Percentiles rank a stretch among this genome's conserved stretches.
These are phyloP conservation scores for Aspergillus sp. DNA, from an alignment of 2,329 filamentous ascomycete genomes.

Conservation along the genomic window DNA sequence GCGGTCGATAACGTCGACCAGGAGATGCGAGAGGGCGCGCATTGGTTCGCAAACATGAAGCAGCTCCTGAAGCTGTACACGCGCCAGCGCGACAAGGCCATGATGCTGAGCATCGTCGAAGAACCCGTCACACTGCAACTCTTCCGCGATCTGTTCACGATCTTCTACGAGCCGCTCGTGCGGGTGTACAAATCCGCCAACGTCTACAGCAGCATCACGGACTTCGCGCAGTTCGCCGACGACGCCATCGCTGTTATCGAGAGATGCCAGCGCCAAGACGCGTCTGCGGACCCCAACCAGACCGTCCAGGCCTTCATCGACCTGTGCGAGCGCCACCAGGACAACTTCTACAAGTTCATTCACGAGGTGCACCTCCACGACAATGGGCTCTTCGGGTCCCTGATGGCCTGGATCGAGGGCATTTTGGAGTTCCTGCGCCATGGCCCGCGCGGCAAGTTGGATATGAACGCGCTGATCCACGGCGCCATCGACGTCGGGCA, in stretches of 20 bases:
- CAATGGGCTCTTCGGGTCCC: constrained; percentile 87
- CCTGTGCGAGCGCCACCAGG: constrained; percentile 84
- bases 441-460: constrained; percentile 79
- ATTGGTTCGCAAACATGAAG: constrained; percentile 90
- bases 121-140: constrained; percentile 95
- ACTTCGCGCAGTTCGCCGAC: constrained; percentile 87
- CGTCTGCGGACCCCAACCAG: constrained; percentile 92
- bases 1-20: constrained; percentile 82
- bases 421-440: constrained; percentile 88
- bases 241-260: constrained; percentile 80
- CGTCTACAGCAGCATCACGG: constrained; percentile 93
- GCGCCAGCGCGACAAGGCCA: constrained; percentile 84
- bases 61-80: constrained; percentile 88
- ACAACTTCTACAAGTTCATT: constrained; percentile 98
- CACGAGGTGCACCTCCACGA: constrained; percentile 97
- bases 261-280: constrained; percentile 62
- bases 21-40: constrained; percentile 78
- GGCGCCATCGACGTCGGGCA: constrained; percentile 60
- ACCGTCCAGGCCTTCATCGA: constrained; percentile 98
- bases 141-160: constrained; percentile 92
- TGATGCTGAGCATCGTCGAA: constrained; percentile 94
- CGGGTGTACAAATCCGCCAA: constrained; percentile 98
- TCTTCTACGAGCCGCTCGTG: constrained; percentile 96
- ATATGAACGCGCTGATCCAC: constrained; percentile 89
- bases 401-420: constrained; percentile 96